Percentiles rank a stretch among this genome's conserved stretches.
Conservation (phyloP, 768 basidiomycete genomes). For the Kwoniella dendrophila region DNA sequence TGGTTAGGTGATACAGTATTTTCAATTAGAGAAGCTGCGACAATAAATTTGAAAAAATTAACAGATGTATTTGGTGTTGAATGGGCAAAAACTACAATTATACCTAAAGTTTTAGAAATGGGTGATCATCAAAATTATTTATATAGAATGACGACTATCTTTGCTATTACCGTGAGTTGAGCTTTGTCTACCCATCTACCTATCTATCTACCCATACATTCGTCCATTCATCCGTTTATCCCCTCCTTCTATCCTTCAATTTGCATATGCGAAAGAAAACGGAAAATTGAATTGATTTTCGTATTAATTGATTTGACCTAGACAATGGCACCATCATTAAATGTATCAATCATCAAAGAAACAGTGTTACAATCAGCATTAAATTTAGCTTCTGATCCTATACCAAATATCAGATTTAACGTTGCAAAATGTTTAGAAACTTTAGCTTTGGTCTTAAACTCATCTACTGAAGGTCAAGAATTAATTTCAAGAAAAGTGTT, state of each 20-base stretch:
- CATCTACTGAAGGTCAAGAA: constrained; percentile 67
- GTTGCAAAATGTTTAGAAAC: constrained; percentile 94
- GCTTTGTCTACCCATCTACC: not conserved
- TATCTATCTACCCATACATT: not conserved
- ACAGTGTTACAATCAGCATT: constrained; percentile 77
- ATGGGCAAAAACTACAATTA: constrained; percentile 90
- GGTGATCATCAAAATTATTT: constrained; percentile 95
- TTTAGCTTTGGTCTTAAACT: constrained; percentile 70
- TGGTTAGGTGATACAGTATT: constrained; percentile 98
- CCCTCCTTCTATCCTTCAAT: too few species aligned
- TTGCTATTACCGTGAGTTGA: constrained; percentile 87
- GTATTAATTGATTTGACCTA: constrained; percentile 53
- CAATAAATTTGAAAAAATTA: constrained; percentile 91
- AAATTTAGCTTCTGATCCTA: constrained; percentile 80
- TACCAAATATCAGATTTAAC: constrained; percentile 99
- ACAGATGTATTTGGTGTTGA: constrained; percentile 98
- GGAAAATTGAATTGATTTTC: too few species aligned
- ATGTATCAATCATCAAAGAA: constrained; percentile 75
- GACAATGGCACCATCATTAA: constrained; percentile 94
- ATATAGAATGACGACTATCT: constrained; percentile 97
- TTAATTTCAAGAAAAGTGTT: constrained; percentile 73
- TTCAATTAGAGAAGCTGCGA: constrained; percentile 98
- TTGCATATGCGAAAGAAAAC: too few species aligned
- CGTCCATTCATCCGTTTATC: too few species aligned
- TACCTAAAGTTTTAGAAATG: constrained; percentile 97